Evolutionary conservation across 2,329 filamentous ascomycete genomes (phyloP), one percentile per base, ranked within the genome.

Genomic region (Pezicula rhizophila): DNA sequence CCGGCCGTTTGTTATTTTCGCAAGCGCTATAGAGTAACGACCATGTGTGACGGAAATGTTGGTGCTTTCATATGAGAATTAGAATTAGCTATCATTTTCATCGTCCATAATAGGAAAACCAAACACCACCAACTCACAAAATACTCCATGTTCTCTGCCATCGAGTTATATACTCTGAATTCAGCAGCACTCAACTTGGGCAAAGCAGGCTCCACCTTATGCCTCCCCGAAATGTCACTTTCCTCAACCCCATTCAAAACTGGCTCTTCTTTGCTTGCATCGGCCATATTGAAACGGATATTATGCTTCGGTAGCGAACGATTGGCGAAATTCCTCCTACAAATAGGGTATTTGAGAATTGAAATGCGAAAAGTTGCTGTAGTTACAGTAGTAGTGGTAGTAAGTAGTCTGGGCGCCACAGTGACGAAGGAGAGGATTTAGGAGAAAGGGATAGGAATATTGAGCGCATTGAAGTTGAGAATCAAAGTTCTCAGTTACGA

Each of bases 21-120:
- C 83, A 87, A 20, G 88, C 82, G 3, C 70, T 71, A 70, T 87
- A 84, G 47, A 95, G 73, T 20, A 79, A 66, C 46, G 78, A 86
- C 87, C 88, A 96, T 3, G 78, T 78, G 39, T 75, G 69, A 20
- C 87, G 85, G 73, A 93, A 93, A 69, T 87, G 78, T 58, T 82
- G 80, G 70, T 93, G 88, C 83, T 88, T 88, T 56, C 12, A 42
- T 34, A 17, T 26, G 8, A 12, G 25, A 34, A 28, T 26, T 20
- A 25, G 40, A 10, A 8, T 42, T 20, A 23, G 6, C 39, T 25
- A 3, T 5, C n/a, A 3, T 12, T 14, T 14, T 10, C 17, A n/a
- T 14, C 18, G 5, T 7, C 20, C 20, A 12, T 8, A 44, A 17
- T 8, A 41, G 5, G 42, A 15, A 47, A 34, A 20, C 6, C 23